Percentiles rank a stretch among this genome's conserved stretches.
Evolutionary conservation across 345 rosid species (phyloP).

Genomic region (Hypericum perforatum): DNA sequence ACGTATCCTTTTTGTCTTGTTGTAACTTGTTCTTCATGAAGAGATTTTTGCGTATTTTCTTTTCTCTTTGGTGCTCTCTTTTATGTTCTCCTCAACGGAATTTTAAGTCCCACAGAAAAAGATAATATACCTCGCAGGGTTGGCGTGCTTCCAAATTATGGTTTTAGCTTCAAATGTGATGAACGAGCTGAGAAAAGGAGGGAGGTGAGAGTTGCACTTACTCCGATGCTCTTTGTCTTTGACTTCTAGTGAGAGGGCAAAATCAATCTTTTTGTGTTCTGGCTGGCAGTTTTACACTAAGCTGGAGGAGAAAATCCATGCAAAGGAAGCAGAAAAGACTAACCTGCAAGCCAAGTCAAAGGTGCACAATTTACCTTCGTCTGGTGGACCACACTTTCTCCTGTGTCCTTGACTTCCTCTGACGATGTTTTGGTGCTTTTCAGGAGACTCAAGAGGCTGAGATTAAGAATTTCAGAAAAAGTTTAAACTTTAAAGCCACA

Average conservation of each 20-base stretch:
- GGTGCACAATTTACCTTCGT: constrained; percentile 30
- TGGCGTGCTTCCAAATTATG: constrained; percentile 86
- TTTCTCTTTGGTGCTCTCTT: constrained; percentile 2
- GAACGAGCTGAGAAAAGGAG: constrained; percentile 96
- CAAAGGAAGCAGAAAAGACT: constrained; percentile 73
- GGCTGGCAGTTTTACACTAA: constrained; percentile 71
- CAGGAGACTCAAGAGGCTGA: constrained; percentile 99
- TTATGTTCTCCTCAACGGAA: constrained; percentile 27
- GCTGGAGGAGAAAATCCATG: constrained; percentile 96
- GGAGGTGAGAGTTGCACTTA: constrained; percentile 53
- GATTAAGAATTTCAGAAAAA: constrained; percentile 79
- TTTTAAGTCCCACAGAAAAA: constrained; percentile 45
- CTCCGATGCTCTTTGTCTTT: constrained; percentile 5
- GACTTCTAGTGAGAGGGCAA: constrained; percentile 2
- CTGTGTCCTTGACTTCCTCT: constrained; percentile 5
- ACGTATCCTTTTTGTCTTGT: constrained; percentile 47
- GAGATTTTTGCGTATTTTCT: constrained; percentile 5
- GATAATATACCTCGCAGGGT: constrained; percentile 57
- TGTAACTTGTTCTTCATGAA: constrained; percentile 11
- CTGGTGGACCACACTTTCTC: background rate
- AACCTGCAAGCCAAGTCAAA: constrained; percentile 86
- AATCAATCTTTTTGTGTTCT: constrained; percentile 8
- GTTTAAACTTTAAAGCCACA: constrained; percentile 88
- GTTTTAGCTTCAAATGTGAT: constrained; percentile 93
- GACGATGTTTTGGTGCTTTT: constrained; percentile 2